Conservation (phyloP, 2,329 filamentous ascomycete species). For the Claviceps cyperi region DNA sequence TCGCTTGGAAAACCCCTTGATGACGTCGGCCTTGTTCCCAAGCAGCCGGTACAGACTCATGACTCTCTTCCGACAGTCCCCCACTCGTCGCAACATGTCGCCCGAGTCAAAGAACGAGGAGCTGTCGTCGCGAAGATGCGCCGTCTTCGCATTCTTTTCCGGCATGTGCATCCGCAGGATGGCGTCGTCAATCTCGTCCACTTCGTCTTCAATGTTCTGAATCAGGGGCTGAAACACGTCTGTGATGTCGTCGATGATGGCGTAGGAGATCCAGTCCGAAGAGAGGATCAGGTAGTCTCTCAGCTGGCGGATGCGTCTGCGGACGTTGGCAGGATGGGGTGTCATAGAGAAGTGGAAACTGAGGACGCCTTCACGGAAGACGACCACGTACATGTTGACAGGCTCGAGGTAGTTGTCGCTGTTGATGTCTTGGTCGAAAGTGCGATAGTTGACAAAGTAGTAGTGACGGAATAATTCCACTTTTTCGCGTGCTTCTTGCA, state of each 20-base stretch:
- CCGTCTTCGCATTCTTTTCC: conserved; percentile 29
- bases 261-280: conserved; percentile 97
- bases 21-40: conserved; percentile 96
- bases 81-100: conserved; percentile 85
- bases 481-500: conserved; percentile 95
- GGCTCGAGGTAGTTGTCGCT: conserved; percentile 87
- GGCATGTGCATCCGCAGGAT: conserved; percentile 70
- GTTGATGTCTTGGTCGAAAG: conserved; percentile 86
- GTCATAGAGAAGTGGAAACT: conserved; percentile 97
- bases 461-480: conserved; percentile 95
- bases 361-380: conserved; percentile 88
- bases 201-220: conserved; percentile 84
- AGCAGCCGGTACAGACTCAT: conserved; percentile 89
- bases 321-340: conserved; percentile 90
- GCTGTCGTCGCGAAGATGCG: conserved; percentile 33
- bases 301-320: conserved; percentile 80
- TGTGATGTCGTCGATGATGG: conserved; percentile 95
- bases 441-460: conserved; percentile 97
- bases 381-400: conserved; percentile 93
- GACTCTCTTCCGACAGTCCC: conserved; percentile 90
- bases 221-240: conserved; percentile 91
- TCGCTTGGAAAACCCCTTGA: conserved; percentile 95
- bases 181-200: conserved; percentile 89
- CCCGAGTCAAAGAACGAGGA: conserved; percentile 32
- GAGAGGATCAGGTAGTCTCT: conserved; percentile 87